These are phyloP conservation scores for Draba incana DNA, from an alignment of 345 rosid genomes.

Conservation along the genomic window DNA sequence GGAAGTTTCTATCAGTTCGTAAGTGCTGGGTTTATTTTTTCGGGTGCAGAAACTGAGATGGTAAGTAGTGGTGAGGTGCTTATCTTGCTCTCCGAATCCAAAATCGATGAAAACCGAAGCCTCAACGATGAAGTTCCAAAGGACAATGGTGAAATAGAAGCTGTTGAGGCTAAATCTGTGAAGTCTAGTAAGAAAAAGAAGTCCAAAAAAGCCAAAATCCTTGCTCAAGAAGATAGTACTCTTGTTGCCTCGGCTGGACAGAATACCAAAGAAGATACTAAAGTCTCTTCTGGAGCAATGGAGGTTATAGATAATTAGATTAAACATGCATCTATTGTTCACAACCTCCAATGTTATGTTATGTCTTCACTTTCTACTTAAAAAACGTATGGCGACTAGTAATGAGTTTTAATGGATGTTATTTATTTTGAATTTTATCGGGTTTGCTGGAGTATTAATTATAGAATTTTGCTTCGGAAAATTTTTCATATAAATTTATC, in stretches of 20 bases:
- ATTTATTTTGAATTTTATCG: too few relatives aligned
- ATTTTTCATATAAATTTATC: too few relatives aligned
- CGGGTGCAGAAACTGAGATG: slow-evolving; percentile 10
- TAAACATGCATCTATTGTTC: too few relatives aligned
- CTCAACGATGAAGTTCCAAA: slow-evolving; percentile 1
- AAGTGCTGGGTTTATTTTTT: background rate
- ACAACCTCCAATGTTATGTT: too few relatives aligned
- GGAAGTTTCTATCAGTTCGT: background rate
- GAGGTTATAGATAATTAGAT: too few relatives aligned
- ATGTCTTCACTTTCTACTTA: too few relatives aligned
- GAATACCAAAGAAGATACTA: background rate
- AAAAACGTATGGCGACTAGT: too few relatives aligned
- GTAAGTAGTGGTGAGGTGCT: background rate
- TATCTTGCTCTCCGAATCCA: slow-evolving; percentile 12
- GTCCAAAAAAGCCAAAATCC: slow-evolving; percentile 44
- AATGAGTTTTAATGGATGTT: too few relatives aligned
- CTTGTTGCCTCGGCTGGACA: slow-evolving; percentile 25
- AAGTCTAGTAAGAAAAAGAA: slow-evolving; percentile 54
- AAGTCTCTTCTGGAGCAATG: too few relatives aligned
- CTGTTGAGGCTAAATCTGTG: slow-evolving; percentile 21
- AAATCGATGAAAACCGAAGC: background rate
- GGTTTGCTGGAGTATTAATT: too few relatives aligned
- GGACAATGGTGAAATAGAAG: slow-evolving; percentile 16
- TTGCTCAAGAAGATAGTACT: slow-evolving; percentile 22
- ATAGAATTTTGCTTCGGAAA: too few relatives aligned